Percentiles rank a stretch among this genome's conserved stretches.
Evolutionary conservation across 2,329 filamentous ascomycete genomes (phyloP).

Genomic region (Diplodia mutila): DNA sequence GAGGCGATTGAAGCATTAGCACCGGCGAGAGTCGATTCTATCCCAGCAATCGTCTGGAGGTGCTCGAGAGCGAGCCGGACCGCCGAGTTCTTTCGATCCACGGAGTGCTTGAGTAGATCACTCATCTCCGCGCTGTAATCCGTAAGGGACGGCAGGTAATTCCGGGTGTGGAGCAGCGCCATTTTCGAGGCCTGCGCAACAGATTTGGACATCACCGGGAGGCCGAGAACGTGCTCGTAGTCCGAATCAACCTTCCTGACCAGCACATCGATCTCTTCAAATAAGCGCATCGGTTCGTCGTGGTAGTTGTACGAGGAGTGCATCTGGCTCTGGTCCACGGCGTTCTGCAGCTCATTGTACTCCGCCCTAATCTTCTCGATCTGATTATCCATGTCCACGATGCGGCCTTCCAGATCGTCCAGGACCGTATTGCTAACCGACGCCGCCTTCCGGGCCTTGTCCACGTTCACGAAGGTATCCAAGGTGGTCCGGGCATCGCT

Average conservation of each 20-base stretch:
- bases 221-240: constrained; percentile 74
- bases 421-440: constrained; percentile 66
- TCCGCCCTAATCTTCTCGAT: constrained; percentile 48
- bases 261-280: constrained; percentile 84
- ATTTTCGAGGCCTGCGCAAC: constrained; percentile 66
- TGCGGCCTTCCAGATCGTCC: constrained; percentile 63
- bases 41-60: constrained; percentile 80
- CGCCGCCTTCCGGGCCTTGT: constrained; percentile 73
- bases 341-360: constrained; percentile 50
- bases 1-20: constrained; percentile 73
- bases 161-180: constrained; percentile 65
- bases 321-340: constrained; percentile 50
- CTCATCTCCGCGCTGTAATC: constrained; percentile 62
- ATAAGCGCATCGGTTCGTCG: constrained; percentile 68
- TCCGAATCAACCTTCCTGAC: constrained; percentile 86
- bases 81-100: constrained; percentile 69
- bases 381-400: constrained; percentile 47
- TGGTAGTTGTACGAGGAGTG: constrained; percentile 61
- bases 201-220: constrained; percentile 68
- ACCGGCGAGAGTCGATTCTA: constrained; percentile 74
- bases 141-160: constrained; percentile 63
- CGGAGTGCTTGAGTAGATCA: constrained; percentile 54
- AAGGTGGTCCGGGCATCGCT: constrained; percentile 35
- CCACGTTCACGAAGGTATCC: constrained; percentile 35
- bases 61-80: constrained; percentile 69